Evolutionary conservation across 805 yeast species (phyloP), one percentile per base, ranked within the genome.

Genomic region (Wickerhamiella alocasiicola): DNA sequence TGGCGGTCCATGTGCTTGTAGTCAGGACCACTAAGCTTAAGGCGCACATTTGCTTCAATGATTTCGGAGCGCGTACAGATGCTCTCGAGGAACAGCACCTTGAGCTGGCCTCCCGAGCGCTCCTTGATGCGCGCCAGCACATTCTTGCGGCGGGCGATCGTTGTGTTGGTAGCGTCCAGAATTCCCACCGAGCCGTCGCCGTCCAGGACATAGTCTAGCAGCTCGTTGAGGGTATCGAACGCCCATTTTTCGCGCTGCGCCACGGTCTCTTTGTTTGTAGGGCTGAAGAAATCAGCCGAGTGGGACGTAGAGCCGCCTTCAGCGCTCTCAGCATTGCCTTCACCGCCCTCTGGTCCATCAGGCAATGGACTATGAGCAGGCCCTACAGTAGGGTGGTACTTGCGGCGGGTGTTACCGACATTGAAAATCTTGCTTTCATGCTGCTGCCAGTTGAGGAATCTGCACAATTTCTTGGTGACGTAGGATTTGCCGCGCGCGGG

Each of bases 401-500:
- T 73, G 53, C 97, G 69, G 52, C 98, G 71, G 0, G 96, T 88
- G 53, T 91, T 82, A 1, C 98, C 98, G 23, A 91, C 98, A 55
- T 88, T 88, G 65, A 91, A 88, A 7, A 88, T 87, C 48, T 79
- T 70, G 45, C 94, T 78, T 50, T 81, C 84, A 52, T 87, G 93
- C 61, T 87, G 94, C 29, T 85, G 72, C 94, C 95, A 88, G 62
- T 88, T 88, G 56, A 88, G 65, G 60, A 83, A 91, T 45, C 97
- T 64, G 1, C 93, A 81, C 36, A 88, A 67, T 56, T 91, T 88
- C 60, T 85, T 88, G 39, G 96, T 84, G 47, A 88, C 76, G 57
- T 87, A 91, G 1, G 94, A 81, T 59, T 88, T 88, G 3, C 98
- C 98, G 41, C 96, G 67, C 0, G 96, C 96, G 0, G 97, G 97